Base-by-base conservation (phyloP, 1,139 yeast genomes). In the Nakaseomyces sp. region DNA sequence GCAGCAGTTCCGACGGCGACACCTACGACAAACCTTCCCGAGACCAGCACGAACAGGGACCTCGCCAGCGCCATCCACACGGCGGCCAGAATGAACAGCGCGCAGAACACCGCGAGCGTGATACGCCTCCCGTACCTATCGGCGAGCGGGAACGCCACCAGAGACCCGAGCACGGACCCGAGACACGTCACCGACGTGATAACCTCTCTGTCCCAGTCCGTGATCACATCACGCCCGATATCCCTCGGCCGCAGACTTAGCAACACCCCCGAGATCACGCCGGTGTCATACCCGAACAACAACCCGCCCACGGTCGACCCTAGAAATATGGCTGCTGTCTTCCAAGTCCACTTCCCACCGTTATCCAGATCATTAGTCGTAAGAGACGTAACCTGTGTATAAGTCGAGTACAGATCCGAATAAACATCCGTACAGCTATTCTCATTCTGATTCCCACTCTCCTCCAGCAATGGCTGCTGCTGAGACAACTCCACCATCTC, bases 251-350 rank as follows among this genome's bases (percentile, higher is more conserved):
- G 65, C 12, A 71, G 41, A 44, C 67, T 55, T 15, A 69, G 54
- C 36, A 72, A 51, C 13, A 68, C 69, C n/a, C 71, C 69, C 10
- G 71, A 64, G 12, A 68, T 66, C 17, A 70, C 65, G 3, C 72
- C 72, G 1, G 72, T 69, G 44, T 68, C 71, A 48, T 68, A 69
- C 2, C 73, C 73, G 52, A 68, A 68, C 46, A 68, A 55, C 29
- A 68, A 53, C 1, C 72, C 71, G 29, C 71, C 71, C 18, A 68
- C 56, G 2, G 69, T 64, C 5, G 61, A 53, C 33, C 64, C 66
- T 1, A 59, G 49, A 31, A 54, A 50, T 17, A 55, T 51, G 4
- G 50, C 36, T 1, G 46, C 28, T 2, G 55, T 56, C 33, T 50
- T 45, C 15, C 50, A 32, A 7, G 51, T 56, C 5, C 56, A 12